Conservation (phyloP, 306 rosid species). For the Cucurbita moschata region DNA sequence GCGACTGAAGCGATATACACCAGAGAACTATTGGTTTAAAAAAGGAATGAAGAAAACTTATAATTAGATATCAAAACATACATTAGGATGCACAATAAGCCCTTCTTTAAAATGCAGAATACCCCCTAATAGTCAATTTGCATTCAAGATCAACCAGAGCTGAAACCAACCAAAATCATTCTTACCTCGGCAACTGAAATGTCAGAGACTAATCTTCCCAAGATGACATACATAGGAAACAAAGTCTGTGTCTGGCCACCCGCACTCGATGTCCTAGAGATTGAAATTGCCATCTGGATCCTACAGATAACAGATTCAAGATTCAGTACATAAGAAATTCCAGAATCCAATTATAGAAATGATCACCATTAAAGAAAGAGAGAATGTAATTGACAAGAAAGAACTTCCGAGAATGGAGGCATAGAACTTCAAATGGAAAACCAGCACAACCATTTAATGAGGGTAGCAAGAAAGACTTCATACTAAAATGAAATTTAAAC, state of each 20-base stretch:
- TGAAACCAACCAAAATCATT: constrained; percentile 4
- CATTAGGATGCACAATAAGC: background rate
- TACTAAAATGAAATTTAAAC: background rate
- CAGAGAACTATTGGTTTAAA: constrained; percentile 26
- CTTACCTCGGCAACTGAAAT: constrained; percentile 39
- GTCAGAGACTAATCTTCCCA: constrained; percentile 47
- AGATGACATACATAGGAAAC: constrained; percentile 52
- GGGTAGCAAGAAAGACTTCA: background rate
- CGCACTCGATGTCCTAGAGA: constrained; percentile 24
- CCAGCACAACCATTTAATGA: background rate
- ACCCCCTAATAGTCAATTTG: background rate
- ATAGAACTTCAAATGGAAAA: background rate
- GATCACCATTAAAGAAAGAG: background rate
- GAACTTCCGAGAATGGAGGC: background rate
- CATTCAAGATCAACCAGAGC: background rate
- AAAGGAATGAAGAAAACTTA: background rate
- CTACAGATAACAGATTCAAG: constrained; percentile 26
- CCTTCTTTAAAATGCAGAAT: background rate
- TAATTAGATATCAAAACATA: constrained; percentile 1
- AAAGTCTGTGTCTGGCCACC: constrained; percentile 18
- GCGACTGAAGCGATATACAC: constrained; percentile 45
- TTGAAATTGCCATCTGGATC: constrained; percentile 45
- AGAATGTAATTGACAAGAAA: background rate
- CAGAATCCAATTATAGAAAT: background rate
- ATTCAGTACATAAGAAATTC: background rate